phyloP scores from a whole-genome alignment of 768 basidiomycete species.

The Pulveroboletus sp. region DNA sequence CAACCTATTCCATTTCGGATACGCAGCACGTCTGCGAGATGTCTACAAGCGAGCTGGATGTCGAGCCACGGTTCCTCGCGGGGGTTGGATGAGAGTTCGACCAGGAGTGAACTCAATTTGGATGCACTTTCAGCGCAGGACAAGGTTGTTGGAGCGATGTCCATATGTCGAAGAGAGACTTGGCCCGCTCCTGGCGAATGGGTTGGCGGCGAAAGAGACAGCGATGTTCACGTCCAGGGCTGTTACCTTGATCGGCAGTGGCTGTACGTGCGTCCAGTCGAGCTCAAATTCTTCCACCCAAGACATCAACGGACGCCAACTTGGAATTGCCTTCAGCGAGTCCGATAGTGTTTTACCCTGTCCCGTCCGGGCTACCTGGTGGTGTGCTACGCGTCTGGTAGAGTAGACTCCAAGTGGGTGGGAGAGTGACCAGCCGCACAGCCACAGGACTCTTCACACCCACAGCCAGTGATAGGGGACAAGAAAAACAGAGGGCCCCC shows the following conservation, averaged over 20 bases:
- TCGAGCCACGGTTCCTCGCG: slow-evolving; percentile 42
- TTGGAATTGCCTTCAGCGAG: background rate
- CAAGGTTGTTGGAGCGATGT: slow-evolving; percentile 9
- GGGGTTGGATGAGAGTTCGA: slow-evolving; percentile 30
- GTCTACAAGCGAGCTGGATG: slow-evolving; percentile 48
- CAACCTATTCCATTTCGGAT: slow-evolving; percentile 49
- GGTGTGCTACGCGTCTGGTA: too few relatives aligned
- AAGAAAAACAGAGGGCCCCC: too few relatives aligned
- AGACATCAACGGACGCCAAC: background rate
- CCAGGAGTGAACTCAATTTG: slow-evolving; percentile 32
- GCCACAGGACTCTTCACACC: too few relatives aligned
- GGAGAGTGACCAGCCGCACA: too few relatives aligned
- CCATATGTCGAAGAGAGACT: slow-evolving; percentile 13
- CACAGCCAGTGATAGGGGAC: too few relatives aligned
- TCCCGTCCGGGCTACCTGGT: too few relatives aligned
- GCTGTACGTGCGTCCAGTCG: background rate
- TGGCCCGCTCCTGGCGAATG: background rate
- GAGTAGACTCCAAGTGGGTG: too few relatives aligned
- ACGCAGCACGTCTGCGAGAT: slow-evolving; percentile 60
- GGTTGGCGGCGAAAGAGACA: background rate
- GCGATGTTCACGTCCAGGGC: background rate
- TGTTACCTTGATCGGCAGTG: slow-evolving; percentile 5
- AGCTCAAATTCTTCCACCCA: background rate
- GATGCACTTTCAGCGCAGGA: slow-evolving; percentile 27
- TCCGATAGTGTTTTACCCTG: background rate